phyloP scores from a whole-genome alignment of 768 basidiomycete species.

The Psilocybe cyanescens region DNA sequence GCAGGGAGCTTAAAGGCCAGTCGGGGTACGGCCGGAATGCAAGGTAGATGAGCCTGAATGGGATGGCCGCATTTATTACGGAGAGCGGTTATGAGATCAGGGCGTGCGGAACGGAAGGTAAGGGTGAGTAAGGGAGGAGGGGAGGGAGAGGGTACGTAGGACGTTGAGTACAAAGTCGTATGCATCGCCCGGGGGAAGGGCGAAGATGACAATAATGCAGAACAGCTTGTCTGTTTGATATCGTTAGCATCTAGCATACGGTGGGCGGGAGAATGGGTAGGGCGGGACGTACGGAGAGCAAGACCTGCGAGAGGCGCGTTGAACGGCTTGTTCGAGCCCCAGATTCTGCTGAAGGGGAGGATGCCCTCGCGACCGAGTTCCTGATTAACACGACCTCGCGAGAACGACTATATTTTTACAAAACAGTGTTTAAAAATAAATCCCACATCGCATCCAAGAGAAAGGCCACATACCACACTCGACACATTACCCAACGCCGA shows the following conservation, averaged over 20 bases:
- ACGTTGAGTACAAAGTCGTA: constrained; percentile 65
- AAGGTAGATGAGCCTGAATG: constrained; percentile 53
- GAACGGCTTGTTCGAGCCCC: constrained; percentile 64
- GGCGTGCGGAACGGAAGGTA: not conserved
- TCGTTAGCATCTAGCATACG: not conserved
- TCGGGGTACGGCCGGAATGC: constrained; percentile 23
- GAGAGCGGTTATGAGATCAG: constrained; percentile 49
- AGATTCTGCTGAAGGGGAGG: constrained; percentile 60
- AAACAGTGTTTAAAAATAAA: constrained; percentile 25
- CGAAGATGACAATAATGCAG: constrained; percentile 50
- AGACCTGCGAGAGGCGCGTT: constrained; percentile 62
- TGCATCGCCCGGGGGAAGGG: constrained; percentile 65
- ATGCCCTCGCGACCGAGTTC: constrained; percentile 66
- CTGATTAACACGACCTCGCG: constrained; percentile 54
- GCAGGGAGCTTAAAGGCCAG: constrained; percentile 3
- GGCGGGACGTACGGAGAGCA: constrained; percentile 43
- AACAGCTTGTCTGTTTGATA: constrained; percentile 28
- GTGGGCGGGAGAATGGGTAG: not conserved
- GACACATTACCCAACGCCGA: constrained; percentile 59
- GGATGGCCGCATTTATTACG: constrained; percentile 53
- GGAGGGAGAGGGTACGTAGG: constrained; percentile 34
- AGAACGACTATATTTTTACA: constrained; percentile 20
- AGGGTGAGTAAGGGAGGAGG: not conserved
- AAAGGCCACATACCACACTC: constrained; percentile 43
- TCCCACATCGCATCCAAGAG: constrained; percentile 27